phyloP scores from a whole-genome alignment of 306 rosid species.

The Lathyrus aphaca region DNA sequence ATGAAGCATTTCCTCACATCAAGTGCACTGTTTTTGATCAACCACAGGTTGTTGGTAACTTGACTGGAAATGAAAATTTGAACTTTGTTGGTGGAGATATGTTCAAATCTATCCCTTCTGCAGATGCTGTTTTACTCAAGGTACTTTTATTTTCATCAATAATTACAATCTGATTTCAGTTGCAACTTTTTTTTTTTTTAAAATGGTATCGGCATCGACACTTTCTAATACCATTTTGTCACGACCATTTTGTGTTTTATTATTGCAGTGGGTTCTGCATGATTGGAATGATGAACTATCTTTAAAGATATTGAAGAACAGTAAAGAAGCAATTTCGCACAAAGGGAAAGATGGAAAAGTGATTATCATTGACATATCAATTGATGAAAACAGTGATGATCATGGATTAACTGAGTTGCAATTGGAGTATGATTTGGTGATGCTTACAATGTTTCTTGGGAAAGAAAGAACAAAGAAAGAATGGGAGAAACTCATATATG shows the following conservation, averaged over 20 bases:
- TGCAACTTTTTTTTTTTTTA: too few relatives aligned
- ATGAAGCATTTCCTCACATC: conserved; percentile 49
- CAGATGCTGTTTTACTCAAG: conserved; percentile 55
- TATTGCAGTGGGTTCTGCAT: conserved; percentile 32
- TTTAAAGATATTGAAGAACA: conserved; percentile 49
- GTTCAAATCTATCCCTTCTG: conserved; percentile 53
- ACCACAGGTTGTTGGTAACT: conserved; percentile 51
- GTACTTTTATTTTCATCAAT: conserved; percentile 19
- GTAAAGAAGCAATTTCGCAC: conserved; percentile 50
- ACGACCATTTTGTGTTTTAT: too few relatives aligned
- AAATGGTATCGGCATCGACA: too few relatives aligned
- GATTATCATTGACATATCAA: conserved; percentile 54
- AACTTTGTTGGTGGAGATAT: conserved; percentile 59
- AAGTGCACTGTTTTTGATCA: conserved; percentile 58
- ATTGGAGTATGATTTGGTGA: conserved; percentile 49
- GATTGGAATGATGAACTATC: conserved; percentile 46
- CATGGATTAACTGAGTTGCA: conserved; percentile 41
- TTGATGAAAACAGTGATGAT: conserved; percentile 40
- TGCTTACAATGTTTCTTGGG: conserved; percentile 47
- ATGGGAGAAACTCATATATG: conserved; percentile 54
- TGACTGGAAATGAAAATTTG: conserved; percentile 40
- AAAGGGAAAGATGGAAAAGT: conserved; percentile 51
- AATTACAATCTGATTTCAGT: too few relatives aligned
- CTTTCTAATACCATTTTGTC: too few relatives aligned
- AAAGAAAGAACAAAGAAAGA: conserved; percentile 48